Evolutionary conservation across 225 moss, liverwort and hornwort genomes (phyloP).

Genomic region (Sphagnum tenellum): DNA sequence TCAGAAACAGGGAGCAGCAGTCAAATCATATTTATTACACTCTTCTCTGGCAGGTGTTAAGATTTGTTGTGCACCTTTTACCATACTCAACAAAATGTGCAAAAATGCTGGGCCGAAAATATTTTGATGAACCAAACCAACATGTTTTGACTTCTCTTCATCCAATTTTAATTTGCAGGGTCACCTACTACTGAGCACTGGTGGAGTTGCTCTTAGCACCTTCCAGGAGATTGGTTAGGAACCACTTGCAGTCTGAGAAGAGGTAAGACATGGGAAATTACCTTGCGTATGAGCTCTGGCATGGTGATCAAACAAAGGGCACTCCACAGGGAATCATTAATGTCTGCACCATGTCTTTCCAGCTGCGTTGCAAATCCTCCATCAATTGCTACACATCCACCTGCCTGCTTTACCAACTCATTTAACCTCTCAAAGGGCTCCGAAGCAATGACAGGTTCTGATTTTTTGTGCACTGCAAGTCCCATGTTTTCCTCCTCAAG

Average conservation of each 20-base stretch:
- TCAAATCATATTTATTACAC: too few species aligned
- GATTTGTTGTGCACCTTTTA: too few species aligned
- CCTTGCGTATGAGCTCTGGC: conserved; percentile 68
- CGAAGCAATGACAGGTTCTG: conserved; percentile 14
- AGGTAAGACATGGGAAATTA: conserved; percentile 9
- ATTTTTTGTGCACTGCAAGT: conserved; percentile 22
- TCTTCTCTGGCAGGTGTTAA: too few species aligned
- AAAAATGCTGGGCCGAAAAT: not conserved
- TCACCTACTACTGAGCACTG: not conserved
- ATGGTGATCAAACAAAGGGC: conserved; percentile 66
- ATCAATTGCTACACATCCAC: conserved; percentile 79
- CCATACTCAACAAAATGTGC: not conserved
- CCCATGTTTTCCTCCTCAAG: conserved; percentile 16
- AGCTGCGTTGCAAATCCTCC: conserved; percentile 94
- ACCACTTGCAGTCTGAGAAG: too few species aligned
- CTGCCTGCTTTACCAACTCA: conserved; percentile 60
- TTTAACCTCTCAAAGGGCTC: conserved; percentile 14
- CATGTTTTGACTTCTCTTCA: not conserved
- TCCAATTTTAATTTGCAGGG: not conserved
- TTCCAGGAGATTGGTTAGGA: too few species aligned
- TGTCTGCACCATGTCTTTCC: conserved; percentile 74
- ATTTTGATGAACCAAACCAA: not conserved
- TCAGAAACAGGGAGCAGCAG: too few species aligned
- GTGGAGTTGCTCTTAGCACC: not conserved
- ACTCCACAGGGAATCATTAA: conserved; percentile 80